A percentile compares a stretch with the other conserved stretches of the same genome.
These are phyloP conservation scores for Lentinula lateritia DNA, from an alignment of 768 basidiomycete genomes.

Conservation along the genomic window DNA sequence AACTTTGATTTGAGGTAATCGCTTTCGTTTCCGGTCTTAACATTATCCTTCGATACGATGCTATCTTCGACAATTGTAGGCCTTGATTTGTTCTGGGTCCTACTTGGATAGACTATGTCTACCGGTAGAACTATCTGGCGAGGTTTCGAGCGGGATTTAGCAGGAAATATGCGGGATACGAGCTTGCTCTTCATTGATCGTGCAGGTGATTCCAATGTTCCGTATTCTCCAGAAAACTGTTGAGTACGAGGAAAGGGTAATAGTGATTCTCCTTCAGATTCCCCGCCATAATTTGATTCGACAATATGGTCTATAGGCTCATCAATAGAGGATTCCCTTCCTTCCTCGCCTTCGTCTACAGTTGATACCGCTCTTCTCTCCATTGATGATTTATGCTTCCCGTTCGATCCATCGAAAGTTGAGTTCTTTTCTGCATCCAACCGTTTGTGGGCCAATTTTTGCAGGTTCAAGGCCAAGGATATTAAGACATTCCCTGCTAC, in stretches of 20 bases:
- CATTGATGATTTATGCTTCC: not conserved
- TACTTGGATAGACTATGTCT: conserved; percentile 31
- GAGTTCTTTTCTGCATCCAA: conserved; percentile 35
- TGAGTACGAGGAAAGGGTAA: conserved; percentile 3
- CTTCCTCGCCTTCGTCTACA: conserved; percentile 7
- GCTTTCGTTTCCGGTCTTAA: conserved; percentile 46
- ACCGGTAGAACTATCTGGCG: conserved; percentile 27
- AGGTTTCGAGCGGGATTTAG: conserved; percentile 21
- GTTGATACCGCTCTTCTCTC: conserved; percentile 1
- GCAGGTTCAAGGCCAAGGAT: conserved; percentile 84
- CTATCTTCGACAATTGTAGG: conserved; percentile 14
- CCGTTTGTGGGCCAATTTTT: conserved; percentile 85
- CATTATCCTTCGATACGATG: conserved; percentile 16
- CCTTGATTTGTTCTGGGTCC: conserved; percentile 24
- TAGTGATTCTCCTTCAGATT: not conserved
- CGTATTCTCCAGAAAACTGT: not conserved
- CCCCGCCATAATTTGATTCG: not conserved
- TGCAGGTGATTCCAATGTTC: not conserved
- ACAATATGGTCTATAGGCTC: not conserved
- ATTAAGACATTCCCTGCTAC: conserved; percentile 85
- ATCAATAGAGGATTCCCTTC: not conserved
- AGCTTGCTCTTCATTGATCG: conserved; percentile 22
- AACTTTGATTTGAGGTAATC: conserved; percentile 81
- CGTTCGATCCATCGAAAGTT: not conserved
- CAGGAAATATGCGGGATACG: conserved; percentile 28